Conservation (phyloP, 352 stramenopile genomes). For the Globisporangium viniferum region DNA sequence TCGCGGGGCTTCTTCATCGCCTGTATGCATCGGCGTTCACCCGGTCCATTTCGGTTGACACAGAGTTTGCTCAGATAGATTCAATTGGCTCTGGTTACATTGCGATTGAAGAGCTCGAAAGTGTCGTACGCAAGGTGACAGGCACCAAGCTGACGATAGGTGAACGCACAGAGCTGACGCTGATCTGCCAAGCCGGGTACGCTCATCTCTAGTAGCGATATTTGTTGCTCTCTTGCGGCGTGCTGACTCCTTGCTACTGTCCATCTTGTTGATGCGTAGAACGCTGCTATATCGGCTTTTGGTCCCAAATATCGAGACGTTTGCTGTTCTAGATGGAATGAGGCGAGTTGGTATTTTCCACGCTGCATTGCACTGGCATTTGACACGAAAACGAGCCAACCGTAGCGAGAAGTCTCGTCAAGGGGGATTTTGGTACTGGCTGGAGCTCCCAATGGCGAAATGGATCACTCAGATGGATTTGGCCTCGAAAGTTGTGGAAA, state of each 20-base stretch:
- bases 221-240: background rate
- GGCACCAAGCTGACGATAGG: conserved; percentile 10
- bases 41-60: conserved; percentile 20
- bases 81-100: conserved; percentile 15
- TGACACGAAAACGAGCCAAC: conserved; percentile 22
- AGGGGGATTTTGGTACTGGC: conserved; percentile 36
- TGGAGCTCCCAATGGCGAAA: conserved; percentile 33
- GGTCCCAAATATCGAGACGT: conserved; percentile 28
- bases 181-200: conserved; percentile 28
- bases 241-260: background rate
- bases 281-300: conserved; percentile 28
- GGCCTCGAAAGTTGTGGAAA: conserved; percentile 6
- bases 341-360: conserved; percentile 23
- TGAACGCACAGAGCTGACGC: conserved; percentile 23
- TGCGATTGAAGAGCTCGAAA: conserved; percentile 19
- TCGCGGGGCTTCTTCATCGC: conserved; percentile 44
- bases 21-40: conserved; percentile 24
- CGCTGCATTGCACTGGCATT: conserved; percentile 24
- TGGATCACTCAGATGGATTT: conserved; percentile 27
- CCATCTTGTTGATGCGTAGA: conserved; percentile 10
- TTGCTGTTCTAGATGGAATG: conserved; percentile 23
- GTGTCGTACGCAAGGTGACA: conserved; percentile 19
- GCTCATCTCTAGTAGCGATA: background rate
- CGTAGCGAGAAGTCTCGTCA: conserved; percentile 19
- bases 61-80: conserved; percentile 26